Evolutionary conservation across 441 rosid species (phyloP), one percentile per base, ranked within the genome.

Genomic region (Kokia cookei): DNA sequence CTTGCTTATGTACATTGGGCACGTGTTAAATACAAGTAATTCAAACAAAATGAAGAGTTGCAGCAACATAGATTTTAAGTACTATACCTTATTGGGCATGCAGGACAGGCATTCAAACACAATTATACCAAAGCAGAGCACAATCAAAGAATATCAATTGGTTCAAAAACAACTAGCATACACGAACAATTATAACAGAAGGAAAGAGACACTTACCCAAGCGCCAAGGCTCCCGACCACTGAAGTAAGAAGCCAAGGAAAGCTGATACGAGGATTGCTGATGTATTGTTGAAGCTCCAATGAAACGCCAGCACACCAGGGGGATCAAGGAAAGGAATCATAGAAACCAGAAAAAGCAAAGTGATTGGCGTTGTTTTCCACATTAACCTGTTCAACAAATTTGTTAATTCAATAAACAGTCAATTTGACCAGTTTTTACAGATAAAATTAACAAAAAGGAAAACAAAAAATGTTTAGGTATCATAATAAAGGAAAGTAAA

Each of bases 281-380:
- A 50, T 3, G 88, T 84, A 80, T 84, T 90, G 22, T 15, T 50
- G 72, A 84, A 73, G 80, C 74, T 84, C 95, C 91, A 90, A 2
- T 82, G 72, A 72, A 81, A 90, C 58, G 88, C 79, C 63, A 90
- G 75, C 42, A 88, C 88, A 45, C 93, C 91, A 0, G 91, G 86
- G 4, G 95, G 93, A 57, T 90, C 93, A 42, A 90, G 84, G 81
- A 85, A 81, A 27, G 95, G 93, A 80, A 90, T 80, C 81, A 88
- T 72, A 12, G 83, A 50, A 73, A 83, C 84, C 72, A 90, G 90
- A 76, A 82, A 90, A 72, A 86, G 78, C 79, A 90, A 77, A 50
- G 91, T 91, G 78, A 95, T 85, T 14, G 99, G 99, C 0, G 99
- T 91, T 13, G 98, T 95, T 86, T 87, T 93, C 99, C 98, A 95